These are phyloP conservation scores for Hordeum pubiflorum DNA, from an alignment of 202 grass and related monocot species.

Conservation along the genomic window DNA sequence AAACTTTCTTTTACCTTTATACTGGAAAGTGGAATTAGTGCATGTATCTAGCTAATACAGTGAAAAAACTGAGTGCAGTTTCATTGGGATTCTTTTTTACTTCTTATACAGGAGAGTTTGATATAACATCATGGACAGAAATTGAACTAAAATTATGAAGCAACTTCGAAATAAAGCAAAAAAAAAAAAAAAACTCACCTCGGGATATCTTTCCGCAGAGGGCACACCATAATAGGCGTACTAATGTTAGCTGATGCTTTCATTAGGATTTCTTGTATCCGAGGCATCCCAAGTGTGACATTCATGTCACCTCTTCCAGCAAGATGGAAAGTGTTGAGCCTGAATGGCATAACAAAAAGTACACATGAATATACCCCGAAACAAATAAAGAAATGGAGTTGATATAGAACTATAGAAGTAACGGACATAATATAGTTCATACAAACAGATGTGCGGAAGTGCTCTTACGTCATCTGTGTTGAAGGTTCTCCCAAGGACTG, in stretches of 20 bases:
- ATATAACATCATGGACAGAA: conserved; percentile 7
- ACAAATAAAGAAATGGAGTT: background rate
- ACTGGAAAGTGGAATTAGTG: background rate
- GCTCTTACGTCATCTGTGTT: conserved; percentile 92
- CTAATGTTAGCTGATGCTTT: conserved; percentile 60
- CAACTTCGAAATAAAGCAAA: conserved; percentile 6
- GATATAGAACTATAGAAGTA: background rate
- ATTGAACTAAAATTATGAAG: background rate
- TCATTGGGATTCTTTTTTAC: background rate
- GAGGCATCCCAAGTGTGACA: conserved; percentile 91
- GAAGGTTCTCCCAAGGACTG: conserved; percentile 96
- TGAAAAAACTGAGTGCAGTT: background rate
- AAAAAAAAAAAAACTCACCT: conserved; percentile 35
- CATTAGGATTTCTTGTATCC: conserved; percentile 86
- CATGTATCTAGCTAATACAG: background rate
- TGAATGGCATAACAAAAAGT: conserved; percentile 27
- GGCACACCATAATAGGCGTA: conserved; percentile 68
- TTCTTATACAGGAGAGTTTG: background rate
- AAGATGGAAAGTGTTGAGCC: conserved; percentile 94
- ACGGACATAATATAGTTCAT: background rate
- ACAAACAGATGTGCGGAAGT: background rate
- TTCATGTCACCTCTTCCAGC: conserved; percentile 90
- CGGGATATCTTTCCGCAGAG: conserved; percentile 17
- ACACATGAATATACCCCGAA: background rate
- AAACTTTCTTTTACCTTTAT: background rate